Conservation (phyloP, 352 stramenopile species). For the Globisporangium alternatum region DNA sequence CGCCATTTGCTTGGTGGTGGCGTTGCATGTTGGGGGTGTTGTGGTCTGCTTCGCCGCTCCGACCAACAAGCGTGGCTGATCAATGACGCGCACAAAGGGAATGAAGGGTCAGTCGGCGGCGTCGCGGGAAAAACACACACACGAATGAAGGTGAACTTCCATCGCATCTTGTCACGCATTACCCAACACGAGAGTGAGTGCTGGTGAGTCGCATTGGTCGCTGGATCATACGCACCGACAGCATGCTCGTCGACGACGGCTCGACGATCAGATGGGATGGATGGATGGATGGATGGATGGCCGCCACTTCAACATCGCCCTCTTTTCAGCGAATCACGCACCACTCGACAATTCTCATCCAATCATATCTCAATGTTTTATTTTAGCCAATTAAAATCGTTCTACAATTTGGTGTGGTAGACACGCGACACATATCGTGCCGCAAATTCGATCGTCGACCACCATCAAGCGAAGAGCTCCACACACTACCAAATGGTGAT, state of each 20-base stretch:
- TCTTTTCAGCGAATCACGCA: conserved; percentile 8
- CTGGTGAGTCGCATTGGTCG: too few species aligned
- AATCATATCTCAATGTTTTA: neutral
- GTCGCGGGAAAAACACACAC: neutral
- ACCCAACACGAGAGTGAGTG: neutral
- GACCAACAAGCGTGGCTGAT: neutral
- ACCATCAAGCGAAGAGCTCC: neutral
- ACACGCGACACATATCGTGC: conserved; percentile 1
- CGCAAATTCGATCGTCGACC: neutral
- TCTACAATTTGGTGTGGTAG: neutral
- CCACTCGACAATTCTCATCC: neutral
- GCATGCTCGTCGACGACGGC: neutral
- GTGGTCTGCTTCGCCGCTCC: neutral
- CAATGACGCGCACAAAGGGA: neutral
- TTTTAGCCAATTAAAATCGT: conserved; percentile 1
- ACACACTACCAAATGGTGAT: conserved; percentile 3
- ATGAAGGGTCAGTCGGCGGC: neutral
- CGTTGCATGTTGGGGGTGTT: neutral
- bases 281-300: conserved; percentile 6
- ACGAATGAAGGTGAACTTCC: neutral
- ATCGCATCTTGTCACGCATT: neutral
- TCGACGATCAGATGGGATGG: neutral
- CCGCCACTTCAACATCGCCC: conserved; percentile 3
- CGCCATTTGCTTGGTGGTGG: neutral
- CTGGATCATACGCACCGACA: neutral